Conservation (phyloP, 495 filamentous ascomycete species). For the Saxophila tyrrhenica region DNA sequence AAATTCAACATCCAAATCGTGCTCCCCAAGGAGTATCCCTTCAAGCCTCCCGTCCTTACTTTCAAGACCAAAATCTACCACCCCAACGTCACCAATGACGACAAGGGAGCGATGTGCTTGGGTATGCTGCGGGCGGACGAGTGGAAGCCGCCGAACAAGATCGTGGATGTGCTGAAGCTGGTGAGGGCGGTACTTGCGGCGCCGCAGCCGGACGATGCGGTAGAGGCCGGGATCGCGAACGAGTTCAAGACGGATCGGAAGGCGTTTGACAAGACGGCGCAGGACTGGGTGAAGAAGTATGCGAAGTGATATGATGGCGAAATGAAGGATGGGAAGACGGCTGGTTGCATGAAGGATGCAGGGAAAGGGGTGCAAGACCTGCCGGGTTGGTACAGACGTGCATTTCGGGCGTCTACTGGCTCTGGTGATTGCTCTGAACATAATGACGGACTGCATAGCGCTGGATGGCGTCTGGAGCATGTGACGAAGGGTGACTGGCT, state of each 20-base stretch:
- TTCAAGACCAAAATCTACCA: conserved; percentile 97
- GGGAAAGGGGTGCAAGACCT: too few species aligned
- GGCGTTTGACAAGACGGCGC: conserved; percentile 73
- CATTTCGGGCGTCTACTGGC: not conserved
- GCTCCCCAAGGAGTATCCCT: conserved; percentile 82
- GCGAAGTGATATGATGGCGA: conserved; percentile 34
- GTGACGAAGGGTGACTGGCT: not conserved
- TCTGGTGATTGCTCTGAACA: not conserved
- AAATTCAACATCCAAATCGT: conserved; percentile 63
- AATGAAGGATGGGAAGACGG: not conserved
- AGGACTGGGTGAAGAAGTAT: conserved; percentile 70
- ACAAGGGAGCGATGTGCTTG: conserved; percentile 83
- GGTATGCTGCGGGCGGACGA: conserved; percentile 76
- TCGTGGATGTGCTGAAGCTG: conserved; percentile 67
- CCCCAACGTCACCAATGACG: conserved; percentile 94
- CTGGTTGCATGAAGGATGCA: not conserved
- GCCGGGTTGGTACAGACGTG: not conserved
- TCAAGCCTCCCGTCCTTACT: conserved; percentile 76
- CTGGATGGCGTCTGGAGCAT: not conserved
- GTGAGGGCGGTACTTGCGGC: conserved; percentile 66
- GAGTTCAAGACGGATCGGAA: conserved; percentile 62
- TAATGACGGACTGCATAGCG: not conserved
- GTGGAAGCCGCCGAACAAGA: conserved; percentile 85
- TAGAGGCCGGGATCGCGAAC: conserved; percentile 78
- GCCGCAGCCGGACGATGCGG: conserved; percentile 88